Percentiles rank a stretch among this genome's conserved stretches.
phyloP scores from a whole-genome alignment of 176 grass and related monocot species.

The Musa itinerans region DNA sequence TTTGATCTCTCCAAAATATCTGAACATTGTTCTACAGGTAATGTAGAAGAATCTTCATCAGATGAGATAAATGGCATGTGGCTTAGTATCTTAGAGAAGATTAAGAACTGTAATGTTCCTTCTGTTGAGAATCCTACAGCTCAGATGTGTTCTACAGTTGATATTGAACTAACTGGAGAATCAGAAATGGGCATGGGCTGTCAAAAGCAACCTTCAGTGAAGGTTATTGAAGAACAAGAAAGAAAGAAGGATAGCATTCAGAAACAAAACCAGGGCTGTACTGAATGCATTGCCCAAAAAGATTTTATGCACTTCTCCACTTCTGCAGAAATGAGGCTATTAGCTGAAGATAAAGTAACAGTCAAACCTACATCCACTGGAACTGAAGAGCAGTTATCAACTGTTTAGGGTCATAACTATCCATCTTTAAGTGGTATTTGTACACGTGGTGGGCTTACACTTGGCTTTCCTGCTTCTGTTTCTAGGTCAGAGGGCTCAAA shows the following conservation, averaged over 20 bases:
- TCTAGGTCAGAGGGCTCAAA: not conserved
- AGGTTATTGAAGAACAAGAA: not conserved
- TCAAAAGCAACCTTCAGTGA: not conserved
- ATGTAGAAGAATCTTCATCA: not conserved
- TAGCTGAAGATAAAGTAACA: not conserved
- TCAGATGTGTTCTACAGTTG: not conserved
- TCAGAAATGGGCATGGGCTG: not conserved
- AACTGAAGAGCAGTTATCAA: not conserved
- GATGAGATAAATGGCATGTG: not conserved
- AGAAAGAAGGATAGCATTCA: not conserved
- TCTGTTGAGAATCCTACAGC: not conserved
- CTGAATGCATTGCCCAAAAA: not conserved
- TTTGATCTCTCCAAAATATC: not conserved
- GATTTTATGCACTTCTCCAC: not conserved
- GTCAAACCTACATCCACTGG: not conserved
- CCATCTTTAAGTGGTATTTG: not conserved
- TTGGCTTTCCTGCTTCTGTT: not conserved
- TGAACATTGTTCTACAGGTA: not conserved
- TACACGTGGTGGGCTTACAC: not conserved
- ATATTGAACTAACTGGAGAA: not conserved
- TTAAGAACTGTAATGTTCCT: not conserved
- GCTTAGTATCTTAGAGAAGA: not conserved
- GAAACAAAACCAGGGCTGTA: not conserved
- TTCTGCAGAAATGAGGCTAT: not conserved
- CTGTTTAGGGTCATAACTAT: not conserved